Evolutionary conservation across 148 eudicot genomes (phyloP).

Genomic region (Silene latifolia): DNA sequence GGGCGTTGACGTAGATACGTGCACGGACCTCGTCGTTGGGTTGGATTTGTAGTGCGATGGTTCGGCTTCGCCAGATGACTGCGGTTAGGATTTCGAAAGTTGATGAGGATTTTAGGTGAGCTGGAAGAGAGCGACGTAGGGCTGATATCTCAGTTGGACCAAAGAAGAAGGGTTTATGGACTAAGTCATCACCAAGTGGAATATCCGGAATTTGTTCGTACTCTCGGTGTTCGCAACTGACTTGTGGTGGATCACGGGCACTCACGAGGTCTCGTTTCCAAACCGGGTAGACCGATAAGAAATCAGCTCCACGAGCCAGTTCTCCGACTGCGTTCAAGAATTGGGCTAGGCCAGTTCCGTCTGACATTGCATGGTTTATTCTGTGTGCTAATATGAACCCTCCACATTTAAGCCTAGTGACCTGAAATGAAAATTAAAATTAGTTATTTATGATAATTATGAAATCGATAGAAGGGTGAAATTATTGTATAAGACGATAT

Average conservation of each 20-base stretch:
- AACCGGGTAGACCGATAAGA: constrained; percentile 23
- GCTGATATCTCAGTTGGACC: constrained; percentile 14
- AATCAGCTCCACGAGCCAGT: constrained; percentile 25
- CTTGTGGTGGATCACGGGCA: constrained; percentile 30
- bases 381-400: constrained; percentile 27
- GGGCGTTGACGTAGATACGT: not conserved
- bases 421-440: constrained; percentile 14
- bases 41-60: not conserved
- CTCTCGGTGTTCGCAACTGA: constrained; percentile 28
- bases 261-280: constrained; percentile 38
- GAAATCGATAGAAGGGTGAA: too few relatives aligned
- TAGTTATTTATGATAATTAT: too few relatives aligned
- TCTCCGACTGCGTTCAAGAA: constrained; percentile 38
- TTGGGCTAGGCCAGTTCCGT: constrained; percentile 31
- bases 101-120: constrained; percentile 8
- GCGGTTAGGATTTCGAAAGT: constrained; percentile 9
- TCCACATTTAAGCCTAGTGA: constrained; percentile 29
- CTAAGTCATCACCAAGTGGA: constrained; percentile 19
- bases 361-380: constrained; percentile 30
- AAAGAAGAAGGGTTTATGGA: constrained; percentile 27
- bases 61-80: constrained; percentile 10
- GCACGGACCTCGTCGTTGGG: constrained; percentile 5
- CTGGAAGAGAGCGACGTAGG: not conserved
- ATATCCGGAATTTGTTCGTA: constrained; percentile 28
- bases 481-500: too few relatives aligned